Percentiles rank a stretch among this genome's conserved stretches.
Evolutionary conservation across 179 eudicot species (phyloP).

Genomic region (Silene vulgaris): DNA sequence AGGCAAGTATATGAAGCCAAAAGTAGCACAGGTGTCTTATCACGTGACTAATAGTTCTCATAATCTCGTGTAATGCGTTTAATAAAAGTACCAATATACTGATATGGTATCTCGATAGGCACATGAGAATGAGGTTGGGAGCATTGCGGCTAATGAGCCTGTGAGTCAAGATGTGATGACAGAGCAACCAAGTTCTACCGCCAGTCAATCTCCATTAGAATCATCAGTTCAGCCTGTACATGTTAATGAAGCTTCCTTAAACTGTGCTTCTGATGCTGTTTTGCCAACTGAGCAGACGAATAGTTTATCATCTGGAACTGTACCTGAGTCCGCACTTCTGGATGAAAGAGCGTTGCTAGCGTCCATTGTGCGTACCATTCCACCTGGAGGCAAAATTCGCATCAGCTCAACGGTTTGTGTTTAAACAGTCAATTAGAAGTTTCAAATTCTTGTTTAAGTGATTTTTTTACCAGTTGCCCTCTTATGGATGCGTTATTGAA

Average conservation of each 20-base stretch:
- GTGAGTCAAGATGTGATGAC: constrained; percentile 35
- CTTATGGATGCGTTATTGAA: constrained; percentile 16
- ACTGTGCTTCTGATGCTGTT: constrained; percentile 32
- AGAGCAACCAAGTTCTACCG: constrained; percentile 43
- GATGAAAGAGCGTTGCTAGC: constrained; percentile 85
- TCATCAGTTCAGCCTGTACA: constrained; percentile 28
- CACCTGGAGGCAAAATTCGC: constrained; percentile 81
- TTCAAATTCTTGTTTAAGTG: neutral
- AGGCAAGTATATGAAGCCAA: constrained; percentile 1
- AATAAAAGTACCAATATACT: constrained; percentile 15
- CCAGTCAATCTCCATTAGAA: constrained; percentile 43
- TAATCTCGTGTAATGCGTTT: no score
- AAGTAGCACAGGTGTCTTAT: neutral
- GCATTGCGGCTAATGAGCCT: constrained; percentile 30
- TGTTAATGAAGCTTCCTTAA: constrained; percentile 37
- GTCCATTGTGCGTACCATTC: constrained; percentile 84
- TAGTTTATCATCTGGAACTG: constrained; percentile 31
- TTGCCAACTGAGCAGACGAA: constrained; percentile 39
- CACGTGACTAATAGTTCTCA: no score
- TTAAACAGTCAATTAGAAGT: neutral
- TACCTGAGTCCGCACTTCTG: constrained; percentile 52
- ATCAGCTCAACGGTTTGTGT: constrained; percentile 87
- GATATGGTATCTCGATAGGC: constrained; percentile 20
- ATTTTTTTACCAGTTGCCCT: neutral
- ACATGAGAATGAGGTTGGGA: constrained; percentile 39